Evolutionary conservation across 805 yeast species (phyloP), one percentile per base, ranked within the genome.

Genomic region (Kodamaea hsintzibuensis): DNA sequence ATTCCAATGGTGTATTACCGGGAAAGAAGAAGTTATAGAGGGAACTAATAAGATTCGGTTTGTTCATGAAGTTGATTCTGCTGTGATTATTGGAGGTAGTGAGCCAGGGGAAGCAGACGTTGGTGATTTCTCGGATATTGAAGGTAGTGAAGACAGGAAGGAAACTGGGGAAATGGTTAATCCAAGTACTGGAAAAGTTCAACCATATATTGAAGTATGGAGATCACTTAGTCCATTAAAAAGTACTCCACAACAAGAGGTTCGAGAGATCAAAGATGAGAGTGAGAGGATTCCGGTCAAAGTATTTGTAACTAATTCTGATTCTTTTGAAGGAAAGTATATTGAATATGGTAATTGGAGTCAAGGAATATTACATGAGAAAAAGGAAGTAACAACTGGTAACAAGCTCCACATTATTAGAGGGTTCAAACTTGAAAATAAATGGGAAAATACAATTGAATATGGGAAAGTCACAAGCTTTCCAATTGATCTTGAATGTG

Each of bases 1-100:
- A 18, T 82, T 82, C 57, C 84, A 84, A 60, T 82, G 87, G 86
- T 82, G 78, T 1, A 79, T 82, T 66, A 78, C 79, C 3, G 89
- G 89, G 1, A 64, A 63, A 1, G 82, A 81, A 49, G 68, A 68
- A 13, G 65, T 68, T 2, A 60, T 76, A 37, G 69, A 65, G 5
- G 74, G 73, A 9, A 67, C 75, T 1, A 66, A 63, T 43, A 66
- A 62, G 47, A 64, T 78, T 10, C 65, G 68, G 57, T 81, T 80
- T 60, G 62, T 70, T 30, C 80, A 78, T 58, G 70, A 70, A 44
- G 69, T 79, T 51, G 81, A 79, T 51, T 76, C 81, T 14, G 62
- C 61, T 30, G 79, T 65, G 18, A 69, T 78, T 18, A 37, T 56
- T 38, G 60, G 66, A 17, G 61, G 73, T 4, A 46, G 71, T 25